phyloP scores from a whole-genome alignment of 139 green algal species.

The Zygnema cylindricum region DNA sequence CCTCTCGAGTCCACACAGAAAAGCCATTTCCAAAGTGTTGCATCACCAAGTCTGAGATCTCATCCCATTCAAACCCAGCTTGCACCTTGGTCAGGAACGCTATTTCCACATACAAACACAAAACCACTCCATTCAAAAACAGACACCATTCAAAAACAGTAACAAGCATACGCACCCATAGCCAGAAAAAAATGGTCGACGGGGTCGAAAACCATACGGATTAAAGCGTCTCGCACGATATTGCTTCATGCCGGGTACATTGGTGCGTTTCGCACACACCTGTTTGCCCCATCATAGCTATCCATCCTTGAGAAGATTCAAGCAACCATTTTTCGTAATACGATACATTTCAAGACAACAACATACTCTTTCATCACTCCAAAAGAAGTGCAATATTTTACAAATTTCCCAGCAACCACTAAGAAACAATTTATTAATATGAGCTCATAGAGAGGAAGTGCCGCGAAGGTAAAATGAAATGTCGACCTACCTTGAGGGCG shows the following conservation, averaged over 20 bases:
- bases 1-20: not conserved
- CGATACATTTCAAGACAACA: too few relatives aligned
- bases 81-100: too few relatives aligned
- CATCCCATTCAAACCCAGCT: conserved; percentile 46
- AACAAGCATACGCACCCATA: conserved; percentile 13
- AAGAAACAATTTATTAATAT: too few relatives aligned
- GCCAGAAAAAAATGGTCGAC: conserved; percentile 17
- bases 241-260: conserved; percentile 88
- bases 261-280: conserved; percentile 91
- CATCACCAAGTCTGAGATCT: not conserved
- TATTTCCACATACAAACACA: not conserved
- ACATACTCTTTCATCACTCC: too few relatives aligned
- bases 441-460: not conserved
- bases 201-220: conserved; percentile 32
- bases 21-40: conserved; percentile 54
- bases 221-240: conserved; percentile 55
- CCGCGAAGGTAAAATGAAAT: conserved; percentile 9
- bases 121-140: not conserved
- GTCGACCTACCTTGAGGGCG: conserved; percentile 89
- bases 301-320: not conserved
- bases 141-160: not conserved
- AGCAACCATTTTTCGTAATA: too few relatives aligned
- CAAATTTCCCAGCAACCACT: too few relatives aligned
- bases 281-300: conserved; percentile 54
- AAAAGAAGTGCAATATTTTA: too few relatives aligned